Conservation (phyloP, 208 protist genomes). For the Tritrichomonas foetus region DNA sequence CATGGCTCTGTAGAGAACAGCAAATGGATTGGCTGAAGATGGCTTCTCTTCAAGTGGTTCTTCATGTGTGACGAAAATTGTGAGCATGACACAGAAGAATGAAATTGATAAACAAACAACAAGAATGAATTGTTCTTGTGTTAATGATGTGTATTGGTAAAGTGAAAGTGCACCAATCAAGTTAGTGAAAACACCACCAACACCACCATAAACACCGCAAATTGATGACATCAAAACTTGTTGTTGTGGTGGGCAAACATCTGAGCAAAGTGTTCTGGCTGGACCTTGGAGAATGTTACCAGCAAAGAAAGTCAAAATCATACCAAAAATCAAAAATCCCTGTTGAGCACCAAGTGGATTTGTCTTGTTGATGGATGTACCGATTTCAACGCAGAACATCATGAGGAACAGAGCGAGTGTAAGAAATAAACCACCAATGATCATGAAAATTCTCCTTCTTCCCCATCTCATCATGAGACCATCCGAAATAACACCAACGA, state of each 20-base stretch:
- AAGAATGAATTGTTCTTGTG: neutral
- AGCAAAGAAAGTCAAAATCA: neutral
- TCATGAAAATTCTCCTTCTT: neutral
- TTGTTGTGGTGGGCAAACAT: neutral
- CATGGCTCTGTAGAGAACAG: neutral
- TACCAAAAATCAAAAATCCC: neutral
- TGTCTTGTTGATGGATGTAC: neutral
- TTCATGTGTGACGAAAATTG: neutral
- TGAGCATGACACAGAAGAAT: neutral
- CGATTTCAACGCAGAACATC: neutral
- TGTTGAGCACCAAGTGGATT: neutral
- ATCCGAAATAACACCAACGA: neutral
- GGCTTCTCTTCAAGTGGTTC: neutral
- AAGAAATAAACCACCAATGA: neutral
- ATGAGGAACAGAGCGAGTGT: neutral
- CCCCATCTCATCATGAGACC: neutral
- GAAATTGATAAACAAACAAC: neutral
- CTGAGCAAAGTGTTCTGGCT: neutral
- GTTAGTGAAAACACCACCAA: neutral
- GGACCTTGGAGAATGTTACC: neutral
- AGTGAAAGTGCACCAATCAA: neutral
- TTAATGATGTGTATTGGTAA: neutral
- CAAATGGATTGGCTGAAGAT: neutral
- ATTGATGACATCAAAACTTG: neutral
- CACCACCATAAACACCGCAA: neutral